Evolutionary conservation across 2,329 filamentous ascomycete genomes (phyloP), one percentile per base, ranked within the genome.

Genomic region (Phyllosticta citriasiana): DNA sequence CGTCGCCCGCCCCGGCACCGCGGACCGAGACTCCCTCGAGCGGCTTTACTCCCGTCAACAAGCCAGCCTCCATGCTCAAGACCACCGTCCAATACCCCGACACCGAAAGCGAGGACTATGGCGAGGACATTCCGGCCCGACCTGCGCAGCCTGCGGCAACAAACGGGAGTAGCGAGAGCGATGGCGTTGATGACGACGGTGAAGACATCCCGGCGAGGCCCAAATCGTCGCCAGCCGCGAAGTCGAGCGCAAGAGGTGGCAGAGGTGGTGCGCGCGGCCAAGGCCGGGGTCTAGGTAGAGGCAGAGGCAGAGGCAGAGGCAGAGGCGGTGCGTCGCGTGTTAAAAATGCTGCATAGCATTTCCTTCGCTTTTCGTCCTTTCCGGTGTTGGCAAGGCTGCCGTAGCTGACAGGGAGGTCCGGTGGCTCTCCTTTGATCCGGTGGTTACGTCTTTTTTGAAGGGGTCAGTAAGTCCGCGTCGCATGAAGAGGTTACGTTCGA

Each of bases 101-200:
- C 27, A 54, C 62, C 24, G 59, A 57, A 2, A 69, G 67, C 1
- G 51, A 47, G 3, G 53, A 53, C 14, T 47, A 52, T 7, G 53
- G 10, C 4, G 71, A 70, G 24, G 69, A 70, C 12, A 67, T 74
- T 35, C 71, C 71, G 5, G 72, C 71, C 0, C 71, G 60, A 47
- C 66, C 35, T 6, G 19, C 57, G 22, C 12, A 12, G 33, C 22
- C 57, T 14, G 19, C 33, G 14, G 26, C 57, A 35, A 24, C 3
- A 16, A 24, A 10, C 4, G 53, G 30, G 8, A 53, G 24, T 14
- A 27, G n/a, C 27, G 4, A 30, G 6, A 30, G 3, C 27, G 27
- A 16, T 12, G 14, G 33, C 33, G 19, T 22, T 22, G 10, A 12
- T 8, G 33, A 40, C 14, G 33, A 40, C 14, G 9, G 33, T 12